These are phyloP conservation scores for Solanum gracilifrons DNA, from an alignment of 257 asterid species.

Conservation along the genomic window DNA sequence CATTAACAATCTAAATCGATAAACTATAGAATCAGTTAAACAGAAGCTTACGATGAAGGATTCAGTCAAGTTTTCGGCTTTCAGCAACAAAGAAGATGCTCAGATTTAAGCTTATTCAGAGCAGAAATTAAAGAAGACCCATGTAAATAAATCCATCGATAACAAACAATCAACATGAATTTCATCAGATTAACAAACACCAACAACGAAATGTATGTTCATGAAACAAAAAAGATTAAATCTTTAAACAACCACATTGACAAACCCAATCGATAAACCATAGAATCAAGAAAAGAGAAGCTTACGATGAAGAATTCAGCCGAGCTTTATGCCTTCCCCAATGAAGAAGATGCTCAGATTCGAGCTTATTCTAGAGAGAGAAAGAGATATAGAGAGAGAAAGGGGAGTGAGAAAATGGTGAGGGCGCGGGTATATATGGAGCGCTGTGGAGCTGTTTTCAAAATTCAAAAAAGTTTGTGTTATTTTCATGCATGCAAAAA, in stretches of 20 bases:
- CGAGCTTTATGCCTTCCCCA: background rate
- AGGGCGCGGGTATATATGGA: constrained; percentile 25
- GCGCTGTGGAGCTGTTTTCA: constrained; percentile 23
- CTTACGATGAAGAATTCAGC: constrained; percentile 7
- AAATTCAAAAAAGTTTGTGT: constrained; percentile 19
- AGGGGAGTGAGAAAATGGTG: background rate
- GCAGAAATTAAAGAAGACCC: background rate
- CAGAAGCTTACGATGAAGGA: background rate
- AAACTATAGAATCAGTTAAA: background rate
- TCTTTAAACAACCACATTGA: background rate
- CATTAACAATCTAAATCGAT: background rate
- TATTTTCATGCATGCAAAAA: background rate
- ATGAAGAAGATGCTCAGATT: background rate
- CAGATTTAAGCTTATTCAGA: background rate
- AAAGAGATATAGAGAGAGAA: background rate
- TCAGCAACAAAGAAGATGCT: background rate
- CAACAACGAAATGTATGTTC: background rate
- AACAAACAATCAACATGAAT: background rate
- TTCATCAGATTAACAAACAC: background rate
- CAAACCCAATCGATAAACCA: background rate
- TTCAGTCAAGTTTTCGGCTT: background rate
- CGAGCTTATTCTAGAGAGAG: background rate
- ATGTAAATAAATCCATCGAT: background rate
- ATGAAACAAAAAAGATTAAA: background rate
- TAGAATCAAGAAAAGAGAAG: background rate